These are phyloP conservation scores for Fusarium cicatricum DNA, from an alignment of 2,329 filamentous ascomycete genomes.

Conservation along the genomic window DNA sequence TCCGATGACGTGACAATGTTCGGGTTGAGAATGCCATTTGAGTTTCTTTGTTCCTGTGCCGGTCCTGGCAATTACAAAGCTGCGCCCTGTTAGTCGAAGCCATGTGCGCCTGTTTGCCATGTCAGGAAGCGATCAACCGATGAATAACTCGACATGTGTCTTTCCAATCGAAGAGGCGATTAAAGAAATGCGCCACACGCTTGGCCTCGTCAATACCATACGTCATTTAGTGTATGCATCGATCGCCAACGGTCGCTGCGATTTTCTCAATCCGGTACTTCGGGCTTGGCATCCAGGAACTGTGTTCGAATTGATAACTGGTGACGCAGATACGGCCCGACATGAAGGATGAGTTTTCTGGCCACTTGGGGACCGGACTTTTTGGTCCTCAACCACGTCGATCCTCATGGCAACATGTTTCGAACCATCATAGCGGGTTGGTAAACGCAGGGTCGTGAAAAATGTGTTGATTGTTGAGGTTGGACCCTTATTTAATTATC, in stretches of 20 bases:
- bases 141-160: conserved; percentile 12
- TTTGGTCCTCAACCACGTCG: not conserved
- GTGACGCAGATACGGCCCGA: conserved; percentile 12
- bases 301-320: not conserved
- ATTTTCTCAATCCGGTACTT: not conserved
- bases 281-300: not conserved
- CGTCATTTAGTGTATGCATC: conserved; percentile 26
- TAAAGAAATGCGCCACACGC: conserved; percentile 13
- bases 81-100: conserved; percentile 10
- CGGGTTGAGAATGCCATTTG: conserved; percentile 16
- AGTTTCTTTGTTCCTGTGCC: not conserved
- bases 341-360: not conserved
- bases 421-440: too few relatives aligned
- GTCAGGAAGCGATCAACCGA: conserved; percentile 21
- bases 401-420: not conserved
- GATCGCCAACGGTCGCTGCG: conserved; percentile 8
- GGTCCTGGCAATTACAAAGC: not conserved
- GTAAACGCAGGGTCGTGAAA: too few relatives aligned
- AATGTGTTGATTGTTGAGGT: too few relatives aligned
- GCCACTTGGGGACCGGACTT: too few relatives aligned
- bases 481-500: too few relatives aligned
- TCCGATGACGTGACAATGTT: conserved; percentile 18
- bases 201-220: conserved; percentile 13
- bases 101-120: conserved; percentile 13
- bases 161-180: conserved; percentile 7